Evolutionary conservation across 495 filamentous ascomycete genomes (phyloP).

Genomic region (Neurospora tetrasperma): DNA sequence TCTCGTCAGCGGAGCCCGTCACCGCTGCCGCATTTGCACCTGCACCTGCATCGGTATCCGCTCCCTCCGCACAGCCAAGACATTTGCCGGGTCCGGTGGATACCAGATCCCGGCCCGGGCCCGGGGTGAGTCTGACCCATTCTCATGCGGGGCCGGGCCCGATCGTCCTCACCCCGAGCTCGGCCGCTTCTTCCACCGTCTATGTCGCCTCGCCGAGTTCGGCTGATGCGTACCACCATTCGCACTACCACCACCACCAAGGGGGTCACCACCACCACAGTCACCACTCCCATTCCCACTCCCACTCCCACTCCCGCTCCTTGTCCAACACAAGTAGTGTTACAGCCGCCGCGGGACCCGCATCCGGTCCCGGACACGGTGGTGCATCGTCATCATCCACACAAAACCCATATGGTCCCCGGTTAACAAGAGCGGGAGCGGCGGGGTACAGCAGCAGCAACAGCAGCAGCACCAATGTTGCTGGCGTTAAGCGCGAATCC

Average conservation of each 20-base stretch:
- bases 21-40: neutral
- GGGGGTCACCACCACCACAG: no score
- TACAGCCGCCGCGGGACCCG: neutral
- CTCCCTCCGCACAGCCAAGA: neutral
- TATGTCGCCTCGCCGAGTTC: constrained; percentile 15
- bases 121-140: constrained; percentile 1
- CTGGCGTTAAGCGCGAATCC: constrained; percentile 3
- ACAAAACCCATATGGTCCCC: neutral
- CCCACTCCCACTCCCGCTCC: constrained; percentile 7
- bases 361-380: neutral
- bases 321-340: neutral
- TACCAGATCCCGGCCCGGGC: neutral
- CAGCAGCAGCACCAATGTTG: constrained; percentile 1
- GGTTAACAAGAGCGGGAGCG: neutral
- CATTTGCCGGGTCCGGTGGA: neutral
- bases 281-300: constrained; percentile 1
- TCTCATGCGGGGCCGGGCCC: constrained; percentile 2
- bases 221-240: neutral
- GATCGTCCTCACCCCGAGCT: constrained; percentile 22
- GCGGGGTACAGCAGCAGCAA: neutral
- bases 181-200: constrained; percentile 23
- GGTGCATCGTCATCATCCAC: neutral
- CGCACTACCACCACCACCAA: neutral
- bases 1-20: neutral
- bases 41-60: neutral